Evolutionary conservation across 768 basidiomycete genomes (phyloP).

Genomic region (Amanita rubescens): DNA sequence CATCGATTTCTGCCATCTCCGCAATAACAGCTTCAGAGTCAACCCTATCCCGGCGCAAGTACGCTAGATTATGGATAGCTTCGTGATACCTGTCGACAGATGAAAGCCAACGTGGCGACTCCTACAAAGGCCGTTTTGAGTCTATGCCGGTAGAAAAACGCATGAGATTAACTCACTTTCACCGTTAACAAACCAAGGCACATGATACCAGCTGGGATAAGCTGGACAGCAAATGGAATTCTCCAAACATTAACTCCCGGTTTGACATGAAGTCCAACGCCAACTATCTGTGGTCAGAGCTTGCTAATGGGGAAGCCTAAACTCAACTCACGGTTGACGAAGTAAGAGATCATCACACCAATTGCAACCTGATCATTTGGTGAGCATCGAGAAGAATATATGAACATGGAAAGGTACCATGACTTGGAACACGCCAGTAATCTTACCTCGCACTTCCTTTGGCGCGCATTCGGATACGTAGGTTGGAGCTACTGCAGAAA

Average conservation of each 20-base stretch:
- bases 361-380: slow-evolving; percentile 41
- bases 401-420: slow-evolving; percentile 37
- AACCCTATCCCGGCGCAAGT: slow-evolving; percentile 41
- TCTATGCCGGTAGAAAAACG: not conserved
- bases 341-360: slow-evolving; percentile 83
- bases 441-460: slow-evolving; percentile 39
- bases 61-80: slow-evolving; percentile 54
- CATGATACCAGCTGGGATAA: slow-evolving; percentile 72
- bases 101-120: slow-evolving; percentile 74
- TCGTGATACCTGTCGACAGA: slow-evolving; percentile 51
- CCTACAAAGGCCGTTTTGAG: slow-evolving; percentile 25
- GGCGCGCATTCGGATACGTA: slow-evolving; percentile 48
- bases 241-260: slow-evolving; percentile 51
- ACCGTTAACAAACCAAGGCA: slow-evolving; percentile 58
- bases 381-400: not conserved
- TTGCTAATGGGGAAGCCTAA: not conserved
- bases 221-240: slow-evolving; percentile 68
- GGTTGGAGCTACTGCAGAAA: slow-evolving; percentile 40
- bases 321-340: slow-evolving; percentile 59
- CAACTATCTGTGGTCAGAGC: slow-evolving; percentile 33
- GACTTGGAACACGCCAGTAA: slow-evolving; percentile 46
- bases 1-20: slow-evolving; percentile 77
- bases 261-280: slow-evolving; percentile 47
- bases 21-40: slow-evolving; percentile 39
- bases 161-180: slow-evolving; percentile 28